These are phyloP conservation scores for Peronospora destructor DNA, from an alignment of 352 stramenopile genomes.

Conservation along the genomic window DNA sequence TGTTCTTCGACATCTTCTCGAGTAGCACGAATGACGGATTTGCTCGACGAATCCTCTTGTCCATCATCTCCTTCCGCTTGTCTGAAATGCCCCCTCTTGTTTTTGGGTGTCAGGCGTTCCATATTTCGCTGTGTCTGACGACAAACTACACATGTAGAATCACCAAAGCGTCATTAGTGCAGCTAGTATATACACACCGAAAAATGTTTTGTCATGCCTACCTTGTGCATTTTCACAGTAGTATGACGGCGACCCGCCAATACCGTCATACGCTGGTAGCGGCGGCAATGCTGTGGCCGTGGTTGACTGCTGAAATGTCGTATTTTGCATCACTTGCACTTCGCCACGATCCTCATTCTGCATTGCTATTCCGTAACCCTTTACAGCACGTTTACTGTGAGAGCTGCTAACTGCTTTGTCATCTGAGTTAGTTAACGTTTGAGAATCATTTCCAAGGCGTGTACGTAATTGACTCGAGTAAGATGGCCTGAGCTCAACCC, in stretches of 20 bases:
- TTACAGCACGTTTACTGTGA: background rate
- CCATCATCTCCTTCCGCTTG: slow-evolving; percentile 30
- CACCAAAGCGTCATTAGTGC: slow-evolving; percentile 5
- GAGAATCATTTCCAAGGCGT: background rate
- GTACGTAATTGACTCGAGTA: slow-evolving; percentile 2
- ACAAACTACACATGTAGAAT: slow-evolving; percentile 16
- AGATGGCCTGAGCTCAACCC: slow-evolving; percentile 15
- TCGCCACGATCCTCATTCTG: slow-evolving; percentile 1
- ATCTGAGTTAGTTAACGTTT: slow-evolving; percentile 3
- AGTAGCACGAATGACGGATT: slow-evolving; percentile 19
- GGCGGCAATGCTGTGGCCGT: slow-evolving; percentile 39
- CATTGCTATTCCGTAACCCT: slow-evolving; percentile 2
- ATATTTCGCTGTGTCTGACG: slow-evolving; percentile 3
- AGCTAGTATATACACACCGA: slow-evolving; percentile 1
- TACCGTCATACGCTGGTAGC: slow-evolving; percentile 72
- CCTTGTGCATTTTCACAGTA: slow-evolving; percentile 55
- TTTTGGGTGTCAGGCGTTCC: slow-evolving; percentile 3
- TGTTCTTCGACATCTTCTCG: slow-evolving; percentile 26
- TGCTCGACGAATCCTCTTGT: slow-evolving; percentile 14
- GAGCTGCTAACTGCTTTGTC: background rate
- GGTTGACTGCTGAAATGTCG: slow-evolving; percentile 10
- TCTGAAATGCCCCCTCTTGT: slow-evolving; percentile 1
- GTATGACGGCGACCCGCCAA: slow-evolving; percentile 72
- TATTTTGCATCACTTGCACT: background rate
- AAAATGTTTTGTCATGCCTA: slow-evolving; percentile 9